Base-by-base conservation (phyloP, 73 alveolate species). In the Paramecium biaurelia region DNA sequence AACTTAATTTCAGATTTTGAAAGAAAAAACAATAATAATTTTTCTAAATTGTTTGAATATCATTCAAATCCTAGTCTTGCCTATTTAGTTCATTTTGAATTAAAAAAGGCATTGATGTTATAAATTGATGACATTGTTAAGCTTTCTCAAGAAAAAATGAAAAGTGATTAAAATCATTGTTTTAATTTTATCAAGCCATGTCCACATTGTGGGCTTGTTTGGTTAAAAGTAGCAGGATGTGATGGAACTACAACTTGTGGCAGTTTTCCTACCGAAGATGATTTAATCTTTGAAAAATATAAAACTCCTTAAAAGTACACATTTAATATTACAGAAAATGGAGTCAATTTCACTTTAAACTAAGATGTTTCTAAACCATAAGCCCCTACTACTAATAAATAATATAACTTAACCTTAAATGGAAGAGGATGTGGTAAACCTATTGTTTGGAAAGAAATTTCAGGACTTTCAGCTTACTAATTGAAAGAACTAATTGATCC, bases 181-280 rank as follows among this genome's bases (percentile, higher is more conserved):
- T 32, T 57, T 11, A 85, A 85, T n/a, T 41, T 53, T 21, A 57
- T 85, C 14, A 85, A 85, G 28, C 15, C 57, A 12, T 85, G 86
- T 20, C 86, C 92, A 0, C 24, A 57, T 15, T 85, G 92, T 57
- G 63, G 38, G 1, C 6, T 26, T 10, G 57, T 85, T 30, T 85
- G 92, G 92, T 47, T 85, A 34, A 53, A 85, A 57, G 92, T 85
- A 85, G 23, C 28, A 1, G 92, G 92, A 26, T 85, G 86, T 28
- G 70, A 24, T 18, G 68, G 41, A 26, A 34, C 8, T 2, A 85
- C 86, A 47, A 85, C 45, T 56, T 85, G 92, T 57, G 92, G 92
- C 0, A 32, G 7, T 1, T 53, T 47, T 32, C 84, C 76, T 24
- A 28, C 8, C 0, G 10, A 1, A 5, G 92, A 85, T 53, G 41